Base-by-base conservation (phyloP, 78 protist genomes). In the Bodo saltans region DNA sequence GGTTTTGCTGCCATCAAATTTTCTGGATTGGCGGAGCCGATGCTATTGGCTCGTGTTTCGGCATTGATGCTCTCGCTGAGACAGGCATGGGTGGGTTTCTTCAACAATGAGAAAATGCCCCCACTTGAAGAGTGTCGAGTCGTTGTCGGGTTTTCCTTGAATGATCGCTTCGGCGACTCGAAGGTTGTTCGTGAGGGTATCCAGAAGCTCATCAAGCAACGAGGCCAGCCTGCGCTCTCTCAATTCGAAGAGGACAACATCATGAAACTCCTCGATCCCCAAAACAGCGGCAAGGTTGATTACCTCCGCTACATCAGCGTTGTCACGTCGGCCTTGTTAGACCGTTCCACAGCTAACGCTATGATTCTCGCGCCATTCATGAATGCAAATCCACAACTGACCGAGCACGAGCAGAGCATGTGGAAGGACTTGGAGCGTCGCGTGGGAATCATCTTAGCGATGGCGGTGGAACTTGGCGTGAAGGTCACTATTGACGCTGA, bases 401-500 rank as follows among this genome's bases (percentile, higher is more conserved):
- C 26, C 67, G 75, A 68, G 37, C 35, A 53, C 27, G 83, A 85
- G 78, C 8, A 52, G 26, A 17, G 3, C 32, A 85, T 75, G 53
- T 12, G 32, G 39, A 74, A 79, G 25, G 53, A 83, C 23, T 27
- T 84, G 86, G 37, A 80, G 29, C 4, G 0, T 0, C 60, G 88
- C 0, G 11, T 90, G 39, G 21, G 29, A n/a, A 78, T 28, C 33
- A 0, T 89, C 70, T 8, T 52, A 3, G 30, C 47, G 30, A 35
- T 2, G 11, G 85, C 85, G 28, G 78, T 70, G 27, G 72, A 68
- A 2, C 74, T 17, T 25, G 12, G 12, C 29, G 78, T 81, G 41
- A 3, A 21, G 41, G 52, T 90, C 37, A 32, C 87, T 85, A 33
- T 93, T 27, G 96, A 93, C 52, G 96, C 96, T 0, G 96, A 93